These are phyloP conservation scores for Tilletia caries DNA, from an alignment of 1,284 basidiomycete species.

Conservation along the genomic window DNA sequence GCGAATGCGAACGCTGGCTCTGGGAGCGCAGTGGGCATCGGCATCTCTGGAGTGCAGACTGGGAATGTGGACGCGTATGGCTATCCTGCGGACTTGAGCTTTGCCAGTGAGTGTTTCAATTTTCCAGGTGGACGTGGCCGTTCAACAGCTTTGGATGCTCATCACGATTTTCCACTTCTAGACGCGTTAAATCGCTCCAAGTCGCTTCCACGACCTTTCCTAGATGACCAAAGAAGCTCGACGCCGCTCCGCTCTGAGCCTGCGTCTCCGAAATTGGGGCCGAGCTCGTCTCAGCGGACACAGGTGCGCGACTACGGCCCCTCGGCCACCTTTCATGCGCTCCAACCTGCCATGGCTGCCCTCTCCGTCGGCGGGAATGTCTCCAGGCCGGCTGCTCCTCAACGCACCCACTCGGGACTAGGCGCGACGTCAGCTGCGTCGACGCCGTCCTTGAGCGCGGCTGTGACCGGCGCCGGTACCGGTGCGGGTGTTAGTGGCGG, in stretches of 20 bases:
- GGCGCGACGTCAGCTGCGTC: neutral
- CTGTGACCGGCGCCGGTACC: neutral
- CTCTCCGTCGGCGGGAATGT: neutral
- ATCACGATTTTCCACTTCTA: neutral
- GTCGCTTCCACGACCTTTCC: constrained; percentile 29
- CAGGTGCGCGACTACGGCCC: constrained; percentile 6
- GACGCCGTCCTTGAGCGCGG: neutral
- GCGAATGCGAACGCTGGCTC: neutral
- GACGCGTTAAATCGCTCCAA: constrained; percentile 41
- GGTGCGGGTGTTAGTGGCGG: no score
- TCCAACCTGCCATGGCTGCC: constrained; percentile 12
- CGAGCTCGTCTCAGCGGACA: neutral
- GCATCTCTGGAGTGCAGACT: neutral
- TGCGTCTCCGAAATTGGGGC: constrained; percentile 12
- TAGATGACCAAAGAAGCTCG: constrained; percentile 16
- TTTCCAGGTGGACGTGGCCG: no score
- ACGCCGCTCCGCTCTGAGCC: constrained; percentile 19
- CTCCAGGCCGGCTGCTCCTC: neutral
- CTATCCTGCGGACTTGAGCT: neutral
- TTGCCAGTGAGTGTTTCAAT: neutral
- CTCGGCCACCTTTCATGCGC: constrained; percentile 9
- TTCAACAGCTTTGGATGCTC: no score
- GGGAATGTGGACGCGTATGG: neutral
- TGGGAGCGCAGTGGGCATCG: neutral
- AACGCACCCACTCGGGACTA: neutral